A percentile compares a stretch with the other conserved stretches of the same genome.
Conservation (phyloP, 208 protist species). For the Acanthamoeba polyphaga region DNA sequence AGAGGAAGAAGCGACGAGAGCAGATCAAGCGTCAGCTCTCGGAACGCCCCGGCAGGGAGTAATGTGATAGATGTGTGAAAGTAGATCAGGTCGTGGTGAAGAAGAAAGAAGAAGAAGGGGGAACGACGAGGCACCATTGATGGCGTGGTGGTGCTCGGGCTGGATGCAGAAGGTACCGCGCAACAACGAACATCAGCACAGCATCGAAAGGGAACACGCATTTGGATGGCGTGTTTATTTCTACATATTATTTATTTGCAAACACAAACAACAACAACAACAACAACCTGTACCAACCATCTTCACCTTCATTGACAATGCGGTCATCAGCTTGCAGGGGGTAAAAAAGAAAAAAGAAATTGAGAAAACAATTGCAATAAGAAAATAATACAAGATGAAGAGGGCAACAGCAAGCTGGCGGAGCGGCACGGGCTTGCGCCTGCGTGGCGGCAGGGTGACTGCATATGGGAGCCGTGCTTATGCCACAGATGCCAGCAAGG, state of each 20-base stretch:
- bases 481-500: not conserved
- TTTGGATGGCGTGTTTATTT: not conserved
- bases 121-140: not conserved
- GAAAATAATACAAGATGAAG: too few species aligned
- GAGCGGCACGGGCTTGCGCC: too few species aligned
- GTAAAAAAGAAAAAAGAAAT: too few species aligned
- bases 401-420: not conserved
- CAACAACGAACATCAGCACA: not conserved
- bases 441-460: too few species aligned
- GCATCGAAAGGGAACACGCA: too few species aligned
- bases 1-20: slow-evolving; percentile 6
- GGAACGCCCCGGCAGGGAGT: not conserved
- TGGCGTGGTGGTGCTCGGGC: too few species aligned
- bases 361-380: too few species aligned
- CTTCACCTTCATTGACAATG: too few species aligned
- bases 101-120: not conserved
- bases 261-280: too few species aligned
- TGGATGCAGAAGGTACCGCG: too few species aligned
- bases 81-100: not conserved
- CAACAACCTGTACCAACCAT: too few species aligned
- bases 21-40: slow-evolving; percentile 15
- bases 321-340: too few species aligned
- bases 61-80: not conserved
- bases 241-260: not conserved
- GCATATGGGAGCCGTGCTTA: not conserved